A percentile compares a stretch with the other conserved stretches of the same genome.
Evolutionary conservation across 2,329 filamentous ascomycete genomes (phyloP).

Genomic region (Fonsecaea multimorphosa): DNA sequence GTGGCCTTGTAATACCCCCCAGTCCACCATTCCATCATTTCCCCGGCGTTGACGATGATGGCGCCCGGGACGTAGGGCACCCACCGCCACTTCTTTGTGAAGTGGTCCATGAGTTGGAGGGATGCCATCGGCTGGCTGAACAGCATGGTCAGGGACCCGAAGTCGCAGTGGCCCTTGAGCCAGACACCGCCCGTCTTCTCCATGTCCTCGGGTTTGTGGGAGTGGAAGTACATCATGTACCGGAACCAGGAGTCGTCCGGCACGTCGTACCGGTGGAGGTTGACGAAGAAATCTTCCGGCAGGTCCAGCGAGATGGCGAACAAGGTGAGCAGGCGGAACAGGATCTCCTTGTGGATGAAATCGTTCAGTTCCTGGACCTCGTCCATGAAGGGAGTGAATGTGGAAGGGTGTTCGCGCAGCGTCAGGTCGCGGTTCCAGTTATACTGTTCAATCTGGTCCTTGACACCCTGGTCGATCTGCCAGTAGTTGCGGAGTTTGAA

Average conservation of each 20-base stretch:
- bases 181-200: slow-evolving; percentile 55
- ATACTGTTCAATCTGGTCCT: slow-evolving; percentile 17
- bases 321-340: slow-evolving; percentile 57
- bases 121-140: slow-evolving; percentile 65
- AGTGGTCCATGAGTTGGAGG: slow-evolving; percentile 58
- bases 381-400: slow-evolving; percentile 51
- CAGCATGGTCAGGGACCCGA: slow-evolving; percentile 62
- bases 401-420: slow-evolving; percentile 6
- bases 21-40: slow-evolving; percentile 58
- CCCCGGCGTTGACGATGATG: slow-evolving; percentile 60
- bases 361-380: slow-evolving; percentile 64
- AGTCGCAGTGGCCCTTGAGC: slow-evolving; percentile 61
- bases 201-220: slow-evolving; percentile 47
- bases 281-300: slow-evolving; percentile 62
- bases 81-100: slow-evolving; percentile 58
- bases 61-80: slow-evolving; percentile 57
- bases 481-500: slow-evolving; percentile 57
- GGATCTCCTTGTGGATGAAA: slow-evolving; percentile 12
- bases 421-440: slow-evolving; percentile 14
- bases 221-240: slow-evolving; percentile 65
- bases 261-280: slow-evolving; percentile 65
- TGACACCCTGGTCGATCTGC: slow-evolving; percentile 1
- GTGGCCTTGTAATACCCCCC: slow-evolving; percentile 48
- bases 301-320: slow-evolving; percentile 68
- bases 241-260: slow-evolving; percentile 66